Evolutionary conservation across 2,329 filamentous ascomycete genomes (phyloP).

Genomic region (Coniella lustricola): DNA sequence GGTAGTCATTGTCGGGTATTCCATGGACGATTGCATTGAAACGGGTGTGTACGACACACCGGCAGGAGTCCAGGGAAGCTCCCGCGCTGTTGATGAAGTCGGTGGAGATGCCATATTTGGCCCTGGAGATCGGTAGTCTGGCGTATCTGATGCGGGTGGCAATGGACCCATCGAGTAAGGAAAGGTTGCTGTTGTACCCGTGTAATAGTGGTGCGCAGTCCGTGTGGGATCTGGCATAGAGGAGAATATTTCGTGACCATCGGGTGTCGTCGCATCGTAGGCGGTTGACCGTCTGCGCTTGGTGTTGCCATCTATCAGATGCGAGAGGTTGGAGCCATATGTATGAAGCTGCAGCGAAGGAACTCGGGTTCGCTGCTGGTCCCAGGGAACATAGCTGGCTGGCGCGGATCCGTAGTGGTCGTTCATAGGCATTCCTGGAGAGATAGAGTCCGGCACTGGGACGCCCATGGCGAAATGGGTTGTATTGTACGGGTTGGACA

Average conservation of each 20-base stretch:
- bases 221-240: conserved; percentile 4
- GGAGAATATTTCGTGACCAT: conserved; percentile 8
- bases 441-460: conserved; percentile 4
- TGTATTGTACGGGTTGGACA: conserved; percentile 8
- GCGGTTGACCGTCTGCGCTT: conserved; percentile 12
- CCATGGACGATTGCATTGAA: conserved; percentile 9
- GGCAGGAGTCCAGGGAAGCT: conserved; percentile 1
- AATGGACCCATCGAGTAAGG: conserved; percentile 10
- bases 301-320: conserved; percentile 5
- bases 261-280: conserved; percentile 3
- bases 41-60: not conserved
- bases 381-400: conserved; percentile 5
- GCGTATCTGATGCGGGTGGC: not conserved
- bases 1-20: conserved; percentile 11
- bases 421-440: conserved; percentile 1
- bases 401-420: conserved; percentile 4
- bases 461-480: conserved; percentile 10
- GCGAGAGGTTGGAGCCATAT: conserved; percentile 1
- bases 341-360: conserved; percentile 6
- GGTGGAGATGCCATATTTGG: conserved; percentile 6
- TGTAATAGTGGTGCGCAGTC: conserved; percentile 3
- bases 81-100: conserved; percentile 1
- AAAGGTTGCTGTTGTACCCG: conserved; percentile 6
- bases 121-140: conserved; percentile 6
- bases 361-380: conserved; percentile 6